Evolutionary conservation across 768 basidiomycete genomes (phyloP).

Genomic region (Mycena galopus): DNA sequence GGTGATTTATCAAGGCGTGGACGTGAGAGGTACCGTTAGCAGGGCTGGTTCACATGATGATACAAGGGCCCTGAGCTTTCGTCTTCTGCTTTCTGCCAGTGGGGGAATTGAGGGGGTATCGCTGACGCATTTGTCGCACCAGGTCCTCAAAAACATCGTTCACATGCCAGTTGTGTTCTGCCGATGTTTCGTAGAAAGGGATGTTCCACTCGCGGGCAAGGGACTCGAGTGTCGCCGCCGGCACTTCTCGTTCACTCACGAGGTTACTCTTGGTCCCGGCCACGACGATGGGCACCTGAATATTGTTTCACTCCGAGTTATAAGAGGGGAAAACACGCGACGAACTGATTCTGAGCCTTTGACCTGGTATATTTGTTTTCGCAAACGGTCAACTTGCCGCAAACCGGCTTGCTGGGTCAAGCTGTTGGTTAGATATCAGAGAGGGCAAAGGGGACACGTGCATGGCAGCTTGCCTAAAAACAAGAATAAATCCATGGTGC

Average conservation of each 20-base stretch:
- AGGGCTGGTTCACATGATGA: constrained; percentile 55
- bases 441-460: constrained; percentile 10
- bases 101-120: too few species aligned
- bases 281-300: constrained; percentile 85
- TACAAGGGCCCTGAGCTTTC: constrained; percentile 44
- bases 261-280: constrained; percentile 91
- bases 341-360: constrained; percentile 77
- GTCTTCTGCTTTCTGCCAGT: constrained; percentile 54
- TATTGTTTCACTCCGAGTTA: constrained; percentile 11
- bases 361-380: constrained; percentile 85
- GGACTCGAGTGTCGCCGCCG: constrained; percentile 71
- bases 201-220: constrained; percentile 76
- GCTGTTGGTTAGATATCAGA: constrained; percentile 52
- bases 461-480: constrained; percentile 71
- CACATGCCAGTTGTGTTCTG: constrained; percentile 87
- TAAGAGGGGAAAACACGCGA: constrained; percentile 17
- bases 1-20: too few species aligned
- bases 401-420: constrained; percentile 86
- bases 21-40: too few species aligned
- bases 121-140: constrained; percentile 77
- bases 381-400: constrained; percentile 84
- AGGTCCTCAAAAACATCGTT: constrained; percentile 84
- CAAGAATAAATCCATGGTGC: constrained; percentile 82
- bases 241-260: constrained; percentile 84
- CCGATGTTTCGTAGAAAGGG: constrained; percentile 89